Conservation (phyloP, 1,284 basidiomycete species). For the Cerrena zonata region DNA sequence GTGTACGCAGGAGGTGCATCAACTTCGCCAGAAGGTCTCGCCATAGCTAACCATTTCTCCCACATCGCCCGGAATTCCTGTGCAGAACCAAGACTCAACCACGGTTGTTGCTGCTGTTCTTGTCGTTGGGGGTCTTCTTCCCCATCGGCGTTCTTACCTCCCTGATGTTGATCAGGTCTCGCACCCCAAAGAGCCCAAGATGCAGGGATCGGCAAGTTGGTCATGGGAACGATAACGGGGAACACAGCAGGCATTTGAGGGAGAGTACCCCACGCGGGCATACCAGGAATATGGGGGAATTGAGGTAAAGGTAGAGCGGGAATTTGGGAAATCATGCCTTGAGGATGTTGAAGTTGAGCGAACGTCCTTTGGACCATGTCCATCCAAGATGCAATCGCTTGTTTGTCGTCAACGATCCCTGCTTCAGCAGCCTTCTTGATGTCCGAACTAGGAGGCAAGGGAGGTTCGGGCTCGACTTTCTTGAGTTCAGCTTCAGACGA, state of each 20-base stretch:
- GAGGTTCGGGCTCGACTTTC: background rate
- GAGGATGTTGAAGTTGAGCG: conserved; percentile 59
- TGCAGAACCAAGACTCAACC: conserved; percentile 39
- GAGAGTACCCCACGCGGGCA: conserved; percentile 61
- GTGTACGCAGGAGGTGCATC: conserved; percentile 67
- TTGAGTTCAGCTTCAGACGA: conserved; percentile 6
- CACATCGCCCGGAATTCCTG: conserved; percentile 60
- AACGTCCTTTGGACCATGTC: conserved; percentile 71
- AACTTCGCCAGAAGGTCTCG: conserved; percentile 39
- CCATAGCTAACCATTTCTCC: conserved; percentile 65
- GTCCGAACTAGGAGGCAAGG: conserved; percentile 9
- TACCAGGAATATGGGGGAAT: conserved; percentile 40
- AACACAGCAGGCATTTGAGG: conserved; percentile 75
- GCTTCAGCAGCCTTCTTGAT: conserved; percentile 22
- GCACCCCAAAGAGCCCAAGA: conserved; percentile 20
- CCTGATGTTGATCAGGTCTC: conserved; percentile 30
- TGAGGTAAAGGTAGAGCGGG: conserved; percentile 54
- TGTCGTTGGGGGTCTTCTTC: background rate
- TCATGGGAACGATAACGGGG: conserved; percentile 68
- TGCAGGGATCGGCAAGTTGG: conserved; percentile 45
- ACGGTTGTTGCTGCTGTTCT: conserved; percentile 29
- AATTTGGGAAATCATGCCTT: conserved; percentile 50
- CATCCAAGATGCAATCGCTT: conserved; percentile 57
- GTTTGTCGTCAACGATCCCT: conserved; percentile 51
- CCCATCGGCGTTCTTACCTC: conserved; percentile 29